These are phyloP conservation scores for Exutisphaerella laricina DNA, from an alignment of 2,329 filamentous ascomycete genomes.

Conservation along the genomic window DNA sequence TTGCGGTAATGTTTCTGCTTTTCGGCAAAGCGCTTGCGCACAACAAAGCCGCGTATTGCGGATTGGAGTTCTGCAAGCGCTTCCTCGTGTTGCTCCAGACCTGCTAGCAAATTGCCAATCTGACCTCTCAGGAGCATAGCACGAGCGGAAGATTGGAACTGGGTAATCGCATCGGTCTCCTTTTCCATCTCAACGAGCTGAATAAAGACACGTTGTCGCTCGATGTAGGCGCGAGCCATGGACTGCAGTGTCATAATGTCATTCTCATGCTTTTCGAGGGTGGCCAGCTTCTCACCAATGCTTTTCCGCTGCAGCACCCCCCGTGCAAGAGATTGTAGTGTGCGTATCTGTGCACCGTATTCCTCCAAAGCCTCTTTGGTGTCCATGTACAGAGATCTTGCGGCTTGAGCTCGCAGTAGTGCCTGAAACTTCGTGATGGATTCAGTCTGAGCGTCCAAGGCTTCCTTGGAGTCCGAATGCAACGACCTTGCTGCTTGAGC, in stretches of 20 bases:
- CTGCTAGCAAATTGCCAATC: constrained; percentile 66
- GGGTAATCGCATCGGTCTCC: constrained; percentile 59
- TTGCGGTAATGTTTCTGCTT: constrained; percentile 85
- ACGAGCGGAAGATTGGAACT: constrained; percentile 69
- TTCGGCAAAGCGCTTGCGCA: constrained; percentile 71
- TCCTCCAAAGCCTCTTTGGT: constrained; percentile 38
- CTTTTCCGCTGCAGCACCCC: constrained; percentile 43
- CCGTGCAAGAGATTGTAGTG: constrained; percentile 50
- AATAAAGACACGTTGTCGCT: constrained; percentile 54
- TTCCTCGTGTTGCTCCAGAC: constrained; percentile 80
- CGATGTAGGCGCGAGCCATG: constrained; percentile 58
- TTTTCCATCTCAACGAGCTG: constrained; percentile 66
- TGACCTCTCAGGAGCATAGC: constrained; percentile 72
- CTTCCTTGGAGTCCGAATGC: constrained; percentile 17
- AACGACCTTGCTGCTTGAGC: constrained; percentile 52
- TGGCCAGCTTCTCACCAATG: constrained; percentile 42
- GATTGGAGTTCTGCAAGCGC: constrained; percentile 69
- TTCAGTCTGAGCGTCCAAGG: constrained; percentile 15
- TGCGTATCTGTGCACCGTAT: constrained; percentile 40
- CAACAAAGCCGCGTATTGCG: constrained; percentile 63
- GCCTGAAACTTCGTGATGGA: constrained; percentile 36
- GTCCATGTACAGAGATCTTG: constrained; percentile 18
- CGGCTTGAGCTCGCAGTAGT: constrained; percentile 32
- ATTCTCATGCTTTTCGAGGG: constrained; percentile 54
- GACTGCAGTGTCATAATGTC: constrained; percentile 61